A percentile compares a stretch with the other conserved stretches of the same genome.
phyloP scores from a whole-genome alignment of 768 basidiomycete genomes.

The Termitomyces sp. region DNA sequence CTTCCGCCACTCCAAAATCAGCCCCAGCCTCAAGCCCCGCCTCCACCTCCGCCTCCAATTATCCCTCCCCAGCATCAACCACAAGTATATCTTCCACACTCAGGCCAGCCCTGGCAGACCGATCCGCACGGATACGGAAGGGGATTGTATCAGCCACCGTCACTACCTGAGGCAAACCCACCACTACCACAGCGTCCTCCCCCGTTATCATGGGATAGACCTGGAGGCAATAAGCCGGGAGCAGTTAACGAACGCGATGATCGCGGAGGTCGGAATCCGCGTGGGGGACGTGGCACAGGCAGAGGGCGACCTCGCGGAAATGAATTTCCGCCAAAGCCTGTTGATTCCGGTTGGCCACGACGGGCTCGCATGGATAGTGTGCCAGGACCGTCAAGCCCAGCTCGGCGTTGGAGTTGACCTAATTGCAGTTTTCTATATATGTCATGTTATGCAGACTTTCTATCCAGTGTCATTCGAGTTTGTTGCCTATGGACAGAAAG shows the following conservation, averaged over 20 bases:
- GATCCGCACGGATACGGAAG: constrained; percentile 8
- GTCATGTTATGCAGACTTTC: neutral
- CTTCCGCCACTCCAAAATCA: constrained; percentile 9
- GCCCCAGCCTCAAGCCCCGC: constrained; percentile 5
- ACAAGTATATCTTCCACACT: constrained; percentile 12
- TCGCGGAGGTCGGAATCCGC: constrained; percentile 25
- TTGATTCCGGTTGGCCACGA: constrained; percentile 59
- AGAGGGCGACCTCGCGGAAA: constrained; percentile 28
- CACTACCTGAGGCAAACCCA: constrained; percentile 7
- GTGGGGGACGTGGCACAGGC: constrained; percentile 19
- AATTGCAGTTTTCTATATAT: neutral
- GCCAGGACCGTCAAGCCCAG: constrained; percentile 17
- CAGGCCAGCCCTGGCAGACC: constrained; percentile 13
- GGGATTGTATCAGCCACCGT: constrained; percentile 11
- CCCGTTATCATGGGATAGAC: constrained; percentile 21
- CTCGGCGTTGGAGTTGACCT: constrained; percentile 6
- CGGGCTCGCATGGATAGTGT: constrained; percentile 25
- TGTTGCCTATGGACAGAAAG: neutral
- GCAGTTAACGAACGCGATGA: constrained; percentile 27
- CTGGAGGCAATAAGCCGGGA: constrained; percentile 17
- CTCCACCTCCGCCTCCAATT: constrained; percentile 12
- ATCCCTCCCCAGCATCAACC: constrained; percentile 21
- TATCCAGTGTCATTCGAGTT: neutral
- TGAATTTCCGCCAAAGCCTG: constrained; percentile 26
- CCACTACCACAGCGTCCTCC: constrained; percentile 17